Conservation (phyloP, 352 stramenopile genomes). For the Pythium myriotylum region DNA sequence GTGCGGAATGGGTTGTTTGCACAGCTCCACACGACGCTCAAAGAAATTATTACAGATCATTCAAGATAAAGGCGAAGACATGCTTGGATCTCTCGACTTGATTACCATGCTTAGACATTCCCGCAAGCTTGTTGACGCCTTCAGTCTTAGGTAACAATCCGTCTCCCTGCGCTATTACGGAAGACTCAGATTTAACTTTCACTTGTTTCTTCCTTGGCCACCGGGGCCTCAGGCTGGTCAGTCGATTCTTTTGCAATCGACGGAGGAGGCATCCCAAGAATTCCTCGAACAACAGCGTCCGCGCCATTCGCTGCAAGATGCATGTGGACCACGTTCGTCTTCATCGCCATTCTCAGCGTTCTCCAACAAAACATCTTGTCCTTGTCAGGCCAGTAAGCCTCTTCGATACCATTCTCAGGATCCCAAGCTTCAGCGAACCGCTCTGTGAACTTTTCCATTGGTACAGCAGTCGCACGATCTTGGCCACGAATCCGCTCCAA, state of each 20-base stretch:
- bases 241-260: neutral
- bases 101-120: neutral
- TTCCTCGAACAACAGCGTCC: constrained; percentile 67
- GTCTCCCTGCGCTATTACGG: too few species aligned
- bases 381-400: constrained; percentile 95
- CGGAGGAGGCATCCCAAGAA: constrained; percentile 40
- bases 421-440: constrained; percentile 93
- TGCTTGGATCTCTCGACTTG: too few species aligned
- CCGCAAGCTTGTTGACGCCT: neutral
- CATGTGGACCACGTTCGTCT: constrained; percentile 69
- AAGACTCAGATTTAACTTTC: too few species aligned
- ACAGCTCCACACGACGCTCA: too few species aligned
- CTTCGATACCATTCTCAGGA: constrained; percentile 95
- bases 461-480: constrained; percentile 64
- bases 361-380: constrained; percentile 89
- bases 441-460: constrained; percentile 81
- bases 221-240: neutral
- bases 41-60: too few species aligned
- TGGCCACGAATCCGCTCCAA: constrained; percentile 77
- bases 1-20: too few species aligned
- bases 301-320: constrained; percentile 64
- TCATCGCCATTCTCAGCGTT: constrained; percentile 82
- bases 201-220: constrained; percentile 11
- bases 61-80: too few species aligned
- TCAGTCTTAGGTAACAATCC: too few species aligned